These are phyloP conservation scores for Oryza glaberrima DNA, from an alignment of 176 grass and related monocot species.

Conservation along the genomic window DNA sequence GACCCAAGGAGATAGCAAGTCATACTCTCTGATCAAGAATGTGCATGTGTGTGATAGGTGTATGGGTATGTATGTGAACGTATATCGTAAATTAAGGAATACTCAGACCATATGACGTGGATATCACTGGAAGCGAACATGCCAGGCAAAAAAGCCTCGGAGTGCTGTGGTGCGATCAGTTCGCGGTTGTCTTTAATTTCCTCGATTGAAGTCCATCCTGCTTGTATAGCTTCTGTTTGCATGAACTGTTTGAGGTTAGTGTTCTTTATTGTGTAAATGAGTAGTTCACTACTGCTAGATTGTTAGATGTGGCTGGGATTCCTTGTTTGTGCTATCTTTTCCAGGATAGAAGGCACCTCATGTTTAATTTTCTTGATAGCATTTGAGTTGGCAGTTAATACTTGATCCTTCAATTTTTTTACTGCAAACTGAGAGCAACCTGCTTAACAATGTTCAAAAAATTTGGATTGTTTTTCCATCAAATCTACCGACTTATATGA, in stretches of 20 bases:
- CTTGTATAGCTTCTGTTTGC: slow-evolving; percentile 28
- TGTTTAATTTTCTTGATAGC: slow-evolving; percentile 18
- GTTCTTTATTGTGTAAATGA: neutral
- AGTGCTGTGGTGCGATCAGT: too few relatives aligned
- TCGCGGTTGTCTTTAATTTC: too few relatives aligned
- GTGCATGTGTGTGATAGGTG: too few relatives aligned
- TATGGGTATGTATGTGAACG: too few relatives aligned
- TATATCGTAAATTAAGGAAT: too few relatives aligned
- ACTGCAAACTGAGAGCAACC: neutral
- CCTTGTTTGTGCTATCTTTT: neutral
- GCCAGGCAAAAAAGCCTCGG: too few relatives aligned
- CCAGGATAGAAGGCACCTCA: neutral
- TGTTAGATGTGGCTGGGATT: neutral
- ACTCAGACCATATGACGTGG: too few relatives aligned
- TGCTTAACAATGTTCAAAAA: slow-evolving; percentile 6
- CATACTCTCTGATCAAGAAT: too few relatives aligned
- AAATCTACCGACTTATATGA: neutral
- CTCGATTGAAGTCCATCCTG: slow-evolving; percentile 13
- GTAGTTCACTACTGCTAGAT: neutral
- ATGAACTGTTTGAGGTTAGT: neutral
- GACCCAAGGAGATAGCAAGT: too few relatives aligned
- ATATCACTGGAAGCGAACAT: too few relatives aligned
- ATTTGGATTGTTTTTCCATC: neutral
- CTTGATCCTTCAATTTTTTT: neutral
- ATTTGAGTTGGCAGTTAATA: neutral